phyloP scores from a whole-genome alignment of 2,329 filamentous ascomycete species.

The Alternaria brassicae region DNA sequence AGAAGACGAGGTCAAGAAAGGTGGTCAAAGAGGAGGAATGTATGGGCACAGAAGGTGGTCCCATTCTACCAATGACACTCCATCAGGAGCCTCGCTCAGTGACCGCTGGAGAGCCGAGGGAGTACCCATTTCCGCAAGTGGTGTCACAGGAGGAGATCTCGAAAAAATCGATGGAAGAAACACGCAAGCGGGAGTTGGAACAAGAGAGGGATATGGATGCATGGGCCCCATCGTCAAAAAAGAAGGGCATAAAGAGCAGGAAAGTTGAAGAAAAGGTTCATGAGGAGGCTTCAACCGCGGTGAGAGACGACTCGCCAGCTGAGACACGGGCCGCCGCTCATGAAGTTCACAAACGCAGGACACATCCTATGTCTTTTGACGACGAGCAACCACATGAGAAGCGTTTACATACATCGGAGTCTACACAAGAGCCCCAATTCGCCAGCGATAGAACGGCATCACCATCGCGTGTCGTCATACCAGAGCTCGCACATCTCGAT shows the following conservation, averaged over 20 bases:
- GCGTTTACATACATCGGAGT: slow-evolving; percentile 39
- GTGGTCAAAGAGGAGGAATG: slow-evolving; percentile 8
- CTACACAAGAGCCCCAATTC: slow-evolving; percentile 11
- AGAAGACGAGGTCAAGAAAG: slow-evolving; percentile 30
- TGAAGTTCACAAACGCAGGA: slow-evolving; percentile 44
- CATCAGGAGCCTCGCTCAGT: slow-evolving; percentile 24
- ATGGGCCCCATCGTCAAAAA: slow-evolving; percentile 50
- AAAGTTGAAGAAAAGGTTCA: slow-evolving; percentile 39
- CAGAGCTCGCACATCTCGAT: slow-evolving; percentile 4
- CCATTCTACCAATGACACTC: slow-evolving; percentile 23
- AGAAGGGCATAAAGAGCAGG: slow-evolving; percentile 53
- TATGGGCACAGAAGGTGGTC: slow-evolving; percentile 3
- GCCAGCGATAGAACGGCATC: slow-evolving; percentile 14
- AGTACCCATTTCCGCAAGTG: slow-evolving; percentile 42
- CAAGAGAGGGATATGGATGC: slow-evolving; percentile 35
- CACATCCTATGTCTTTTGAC: slow-evolving; percentile 41
- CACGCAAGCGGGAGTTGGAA: slow-evolving; percentile 19
- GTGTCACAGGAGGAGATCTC: slow-evolving; percentile 10
- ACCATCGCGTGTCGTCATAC: neutral
- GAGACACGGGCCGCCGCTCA: slow-evolving; percentile 18
- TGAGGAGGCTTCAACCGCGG: slow-evolving; percentile 11
- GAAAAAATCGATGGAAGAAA: neutral
- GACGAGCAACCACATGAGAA: slow-evolving; percentile 47
- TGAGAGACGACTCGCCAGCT: slow-evolving; percentile 7
- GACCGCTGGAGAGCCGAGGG: slow-evolving; percentile 19